Evolutionary conservation across 768 basidiomycete species (phyloP), one percentile per base, ranked within the genome.

Genomic region (Termitomyces sp.): DNA sequence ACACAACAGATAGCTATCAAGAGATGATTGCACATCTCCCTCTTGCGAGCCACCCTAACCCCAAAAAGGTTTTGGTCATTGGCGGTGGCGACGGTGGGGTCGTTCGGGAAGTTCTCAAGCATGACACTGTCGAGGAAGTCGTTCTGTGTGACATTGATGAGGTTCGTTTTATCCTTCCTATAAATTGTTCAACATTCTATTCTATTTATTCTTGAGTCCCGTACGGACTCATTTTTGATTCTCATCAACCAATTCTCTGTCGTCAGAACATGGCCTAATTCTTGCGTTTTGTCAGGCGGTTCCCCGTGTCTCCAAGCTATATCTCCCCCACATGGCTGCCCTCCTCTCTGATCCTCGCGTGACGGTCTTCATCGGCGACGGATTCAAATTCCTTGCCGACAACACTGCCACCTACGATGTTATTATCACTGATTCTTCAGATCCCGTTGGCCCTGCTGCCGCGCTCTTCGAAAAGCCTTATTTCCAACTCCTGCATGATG

Each of bases 1-100:
- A 63, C 40, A 15, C 36, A 51, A 45, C 13, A 24, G n/a, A n/a
- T 68, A 97, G 94, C 12, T 98, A 98, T 76, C 95, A 98, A 71
- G 96, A 99, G 79, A 97, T 98, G 96, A 98, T 99, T 70, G 84
- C 96, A 6, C 96, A 98, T 77, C 78, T 99, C 57, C 97, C 97
- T n/a, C 82, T 98, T 64, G 89, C 93, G 13, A 94, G 89, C 62
- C 97, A 99, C 76, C 96, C 97, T 24, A 91, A 97, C 79, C 97
- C 96, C 0, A 90, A 92, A 76, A 88, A 90, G 69, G 96, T 98
- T 18, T 87, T 99, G 38, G 97, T 99, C 60, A 96, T 99, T 63
- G 97, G 97, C 53, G 97, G 96, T 54, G 97, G 97, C 33, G 97
- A 99, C 74, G 97, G 97, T 46, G 97, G 96, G 66, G 96, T 98